A percentile compares a stretch with the other conserved stretches of the same genome.
These are phyloP conservation scores for Butyriboletus loyo DNA, from an alignment of 768 basidiomycete species.

Conservation along the genomic window DNA sequence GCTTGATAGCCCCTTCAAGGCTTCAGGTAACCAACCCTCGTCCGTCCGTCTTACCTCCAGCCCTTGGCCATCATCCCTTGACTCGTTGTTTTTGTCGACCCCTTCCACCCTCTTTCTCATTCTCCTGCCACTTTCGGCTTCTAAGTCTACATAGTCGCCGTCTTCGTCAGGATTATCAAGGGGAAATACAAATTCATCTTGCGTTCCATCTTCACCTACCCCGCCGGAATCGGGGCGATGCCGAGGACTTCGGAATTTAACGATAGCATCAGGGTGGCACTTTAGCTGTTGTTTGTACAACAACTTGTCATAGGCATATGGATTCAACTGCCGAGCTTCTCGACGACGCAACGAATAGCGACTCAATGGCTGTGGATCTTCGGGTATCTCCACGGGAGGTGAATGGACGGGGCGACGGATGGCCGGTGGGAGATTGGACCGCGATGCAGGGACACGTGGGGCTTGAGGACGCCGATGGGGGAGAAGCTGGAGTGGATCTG, in stretches of 20 bases:
- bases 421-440: neutral
- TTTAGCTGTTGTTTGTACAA: conserved; percentile 52
- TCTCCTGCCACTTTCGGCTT: conserved; percentile 10
- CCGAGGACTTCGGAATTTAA: conserved; percentile 45
- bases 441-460: neutral
- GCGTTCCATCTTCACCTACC: conserved; percentile 29
- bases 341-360: conserved; percentile 60
- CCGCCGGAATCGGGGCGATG: conserved; percentile 25
- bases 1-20: conserved; percentile 36
- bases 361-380: conserved; percentile 15
- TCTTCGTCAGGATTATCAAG: conserved; percentile 23
- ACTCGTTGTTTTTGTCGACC: neutral
- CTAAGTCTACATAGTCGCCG: conserved; percentile 24
- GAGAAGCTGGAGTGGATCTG: conserved; percentile 23
- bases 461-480: conserved; percentile 2
- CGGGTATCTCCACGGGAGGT: conserved; percentile 9
- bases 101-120: conserved; percentile 5
- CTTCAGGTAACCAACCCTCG: conserved; percentile 32
- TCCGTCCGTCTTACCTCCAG: neutral
- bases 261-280: conserved; percentile 63
- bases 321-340: conserved; percentile 53
- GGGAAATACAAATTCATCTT: conserved; percentile 28
- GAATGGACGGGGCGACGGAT: neutral
- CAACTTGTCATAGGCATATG: conserved; percentile 56
- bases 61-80: neutral